phyloP scores from a whole-genome alignment of 371 early-diverging fungal genomes.

The Mucor saturninus region DNA sequence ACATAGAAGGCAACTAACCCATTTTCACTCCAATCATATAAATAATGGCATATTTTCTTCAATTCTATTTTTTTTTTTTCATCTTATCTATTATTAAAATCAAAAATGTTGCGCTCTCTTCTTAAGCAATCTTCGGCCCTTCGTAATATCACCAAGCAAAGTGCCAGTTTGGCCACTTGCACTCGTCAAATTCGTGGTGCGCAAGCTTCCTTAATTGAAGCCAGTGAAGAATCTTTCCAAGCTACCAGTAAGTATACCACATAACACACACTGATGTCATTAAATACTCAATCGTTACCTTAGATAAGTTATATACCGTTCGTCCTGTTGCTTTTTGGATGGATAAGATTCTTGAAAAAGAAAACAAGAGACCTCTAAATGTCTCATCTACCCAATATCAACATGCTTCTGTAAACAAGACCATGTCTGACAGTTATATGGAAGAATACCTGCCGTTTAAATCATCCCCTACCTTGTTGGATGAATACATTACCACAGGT shows the following conservation, averaged over 20 bases:
- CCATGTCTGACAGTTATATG: conserved; percentile 71
- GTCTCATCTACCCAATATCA: conserved; percentile 7
- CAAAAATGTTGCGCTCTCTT: conserved; percentile 9
- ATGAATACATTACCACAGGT: conserved; percentile 79
- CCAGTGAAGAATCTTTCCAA: conserved; percentile 6
- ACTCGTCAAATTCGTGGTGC: conserved; percentile 22
- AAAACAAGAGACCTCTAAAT: conserved; percentile 17
- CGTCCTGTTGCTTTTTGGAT: conserved; percentile 46
- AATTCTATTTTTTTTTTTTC: background rate
- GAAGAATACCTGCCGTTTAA: conserved; percentile 80
- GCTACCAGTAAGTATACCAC: conserved; percentile 8
- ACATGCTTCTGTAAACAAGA: conserved; percentile 10
- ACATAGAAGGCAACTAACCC: conserved; percentile 15
- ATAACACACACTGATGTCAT: background rate
- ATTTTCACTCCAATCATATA: background rate
- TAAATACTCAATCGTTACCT: background rate
- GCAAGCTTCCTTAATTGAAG: conserved; percentile 20
- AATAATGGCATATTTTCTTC: background rate
- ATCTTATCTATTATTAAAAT: background rate
- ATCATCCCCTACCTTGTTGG: conserved; percentile 73
- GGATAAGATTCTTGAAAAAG: conserved; percentile 34
- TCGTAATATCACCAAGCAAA: conserved; percentile 2
- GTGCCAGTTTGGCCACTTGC: conserved; percentile 18
- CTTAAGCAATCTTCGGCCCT: background rate
- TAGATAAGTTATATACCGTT: conserved; percentile 45